Conservation (phyloP, 768 basidiomycete species). For the Mrakia gelida region DNA sequence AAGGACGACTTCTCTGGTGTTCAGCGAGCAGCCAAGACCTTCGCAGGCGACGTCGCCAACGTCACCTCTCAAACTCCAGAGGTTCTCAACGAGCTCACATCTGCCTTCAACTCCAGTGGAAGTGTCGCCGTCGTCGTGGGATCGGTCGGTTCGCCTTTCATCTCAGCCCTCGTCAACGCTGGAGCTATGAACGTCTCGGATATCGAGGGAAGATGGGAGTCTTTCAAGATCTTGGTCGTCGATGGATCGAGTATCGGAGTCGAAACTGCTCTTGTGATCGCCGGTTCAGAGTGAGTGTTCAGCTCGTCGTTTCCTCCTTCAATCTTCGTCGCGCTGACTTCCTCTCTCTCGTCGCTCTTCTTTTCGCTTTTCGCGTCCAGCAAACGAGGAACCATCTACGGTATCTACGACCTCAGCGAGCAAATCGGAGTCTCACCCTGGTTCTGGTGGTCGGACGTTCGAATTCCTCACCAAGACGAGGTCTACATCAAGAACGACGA, state of each 20-base stretch:
- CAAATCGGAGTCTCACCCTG: conserved; percentile 57
- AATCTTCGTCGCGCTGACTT: neutral
- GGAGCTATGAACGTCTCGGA: conserved; percentile 56
- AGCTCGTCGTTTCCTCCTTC: neutral
- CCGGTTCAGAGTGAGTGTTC: conserved; percentile 56
- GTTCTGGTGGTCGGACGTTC: conserved; percentile 74
- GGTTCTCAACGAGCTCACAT: conserved; percentile 52
- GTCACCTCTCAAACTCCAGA: conserved; percentile 57
- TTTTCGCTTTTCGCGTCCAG: neutral
- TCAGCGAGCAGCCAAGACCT: conserved; percentile 58
- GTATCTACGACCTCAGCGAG: conserved; percentile 63
- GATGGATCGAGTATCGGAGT: conserved; percentile 58
- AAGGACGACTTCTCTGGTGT: conserved; percentile 62
- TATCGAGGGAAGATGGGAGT: conserved; percentile 64
- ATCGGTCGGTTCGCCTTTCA: conserved; percentile 57
- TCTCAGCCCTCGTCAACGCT: conserved; percentile 55
- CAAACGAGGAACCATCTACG: conserved; percentile 62
- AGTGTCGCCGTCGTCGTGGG: conserved; percentile 56
- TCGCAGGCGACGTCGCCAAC: conserved; percentile 58
- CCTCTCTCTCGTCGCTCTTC: too few relatives aligned
- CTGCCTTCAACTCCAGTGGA: conserved; percentile 53
- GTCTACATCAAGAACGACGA: conserved; percentile 46
- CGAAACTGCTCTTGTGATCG: conserved; percentile 60
- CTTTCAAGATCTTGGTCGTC: conserved; percentile 55
- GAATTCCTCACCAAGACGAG: conserved; percentile 52